Conservation (phyloP, 441 rosid genomes). For the Populus hybrid region DNA sequence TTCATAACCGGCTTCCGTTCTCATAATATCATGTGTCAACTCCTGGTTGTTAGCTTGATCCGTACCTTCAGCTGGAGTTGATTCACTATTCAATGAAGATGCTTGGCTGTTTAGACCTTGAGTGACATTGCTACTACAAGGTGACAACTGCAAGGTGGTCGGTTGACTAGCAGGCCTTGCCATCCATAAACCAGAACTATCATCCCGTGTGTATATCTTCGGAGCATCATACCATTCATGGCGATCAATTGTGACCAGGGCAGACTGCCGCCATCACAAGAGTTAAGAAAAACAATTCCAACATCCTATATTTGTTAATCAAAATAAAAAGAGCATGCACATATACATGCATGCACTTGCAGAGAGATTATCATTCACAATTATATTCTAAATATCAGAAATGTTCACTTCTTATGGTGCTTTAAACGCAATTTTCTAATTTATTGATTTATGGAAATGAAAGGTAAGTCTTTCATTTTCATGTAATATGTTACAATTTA, state of each 20-base stretch:
- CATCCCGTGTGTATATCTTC: conserved; percentile 86
- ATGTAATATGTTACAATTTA: background rate
- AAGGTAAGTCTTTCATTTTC: no score
- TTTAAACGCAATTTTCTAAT: no score
- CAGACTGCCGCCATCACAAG: conserved; percentile 62
- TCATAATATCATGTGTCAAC: conserved; percentile 46
- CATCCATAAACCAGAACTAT: conserved; percentile 84
- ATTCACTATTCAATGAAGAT: conserved; percentile 34
- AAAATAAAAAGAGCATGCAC: no score
- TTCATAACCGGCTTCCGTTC: conserved; percentile 50
- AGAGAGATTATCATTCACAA: no score
- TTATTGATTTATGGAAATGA: no score
- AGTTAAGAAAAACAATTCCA: background rate
- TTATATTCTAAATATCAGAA: no score
- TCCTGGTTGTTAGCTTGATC: conserved; percentile 48
- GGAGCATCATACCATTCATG: conserved; percentile 98
- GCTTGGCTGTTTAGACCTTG: conserved; percentile 26
- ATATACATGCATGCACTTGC: no score
- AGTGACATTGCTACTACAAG: conserved; percentile 28
- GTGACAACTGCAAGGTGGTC: conserved; percentile 29
- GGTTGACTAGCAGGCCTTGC: conserved; percentile 58
- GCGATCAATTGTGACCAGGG: conserved; percentile 80
- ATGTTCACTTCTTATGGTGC: no score
- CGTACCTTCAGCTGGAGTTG: conserved; percentile 36
- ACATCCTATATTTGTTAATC: background rate